A percentile compares a stretch with the other conserved stretches of the same genome.
phyloP scores from a whole-genome alignment of 2,329 filamentous ascomycete genomes.

The Aspergillus oerlinghausenensis region DNA sequence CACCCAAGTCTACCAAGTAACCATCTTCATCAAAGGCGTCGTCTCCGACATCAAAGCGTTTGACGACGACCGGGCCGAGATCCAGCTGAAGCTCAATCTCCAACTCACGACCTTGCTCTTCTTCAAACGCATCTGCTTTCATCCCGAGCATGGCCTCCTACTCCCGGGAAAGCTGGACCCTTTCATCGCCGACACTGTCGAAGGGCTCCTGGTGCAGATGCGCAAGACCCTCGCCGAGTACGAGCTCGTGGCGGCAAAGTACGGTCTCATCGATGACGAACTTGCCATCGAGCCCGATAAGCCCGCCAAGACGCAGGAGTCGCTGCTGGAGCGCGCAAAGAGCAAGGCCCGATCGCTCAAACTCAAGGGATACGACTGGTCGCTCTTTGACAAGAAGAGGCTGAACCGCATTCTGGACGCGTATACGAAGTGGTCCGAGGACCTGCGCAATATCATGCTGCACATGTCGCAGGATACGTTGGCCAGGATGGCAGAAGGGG shows the following conservation, averaged over 20 bases:
- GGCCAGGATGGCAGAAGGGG: slow-evolving; percentile 9
- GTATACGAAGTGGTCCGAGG: slow-evolving; percentile 24
- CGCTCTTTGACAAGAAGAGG: slow-evolving; percentile 28
- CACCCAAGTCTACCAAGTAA: slow-evolving; percentile 23
- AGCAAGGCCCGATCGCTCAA: slow-evolving; percentile 20
- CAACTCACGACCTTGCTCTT: slow-evolving; percentile 22
- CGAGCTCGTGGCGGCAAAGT: slow-evolving; percentile 57
- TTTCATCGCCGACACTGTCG: neutral
- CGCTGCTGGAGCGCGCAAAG: slow-evolving; percentile 21
- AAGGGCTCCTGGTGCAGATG: neutral
- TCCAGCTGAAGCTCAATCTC: slow-evolving; percentile 21
- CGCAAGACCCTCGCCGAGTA: slow-evolving; percentile 50
- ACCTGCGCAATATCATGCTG: slow-evolving; percentile 25
- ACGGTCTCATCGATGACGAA: neutral
- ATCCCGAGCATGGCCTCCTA: slow-evolving; percentile 21
- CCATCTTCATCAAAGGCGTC: slow-evolving; percentile 28
- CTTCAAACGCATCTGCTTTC: slow-evolving; percentile 20
- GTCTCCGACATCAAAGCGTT: slow-evolving; percentile 24
- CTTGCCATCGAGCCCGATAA: slow-evolving; percentile 1
- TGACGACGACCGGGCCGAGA: slow-evolving; percentile 21
- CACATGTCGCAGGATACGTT: slow-evolving; percentile 24
- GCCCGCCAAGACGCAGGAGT: slow-evolving; percentile 15
- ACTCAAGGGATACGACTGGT: slow-evolving; percentile 26
- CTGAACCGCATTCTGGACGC: slow-evolving; percentile 19
- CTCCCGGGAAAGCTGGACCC: slow-evolving; percentile 15